phyloP scores from a whole-genome alignment of 2,329 filamentous ascomycete genomes.

The Alternaria sp. region DNA sequence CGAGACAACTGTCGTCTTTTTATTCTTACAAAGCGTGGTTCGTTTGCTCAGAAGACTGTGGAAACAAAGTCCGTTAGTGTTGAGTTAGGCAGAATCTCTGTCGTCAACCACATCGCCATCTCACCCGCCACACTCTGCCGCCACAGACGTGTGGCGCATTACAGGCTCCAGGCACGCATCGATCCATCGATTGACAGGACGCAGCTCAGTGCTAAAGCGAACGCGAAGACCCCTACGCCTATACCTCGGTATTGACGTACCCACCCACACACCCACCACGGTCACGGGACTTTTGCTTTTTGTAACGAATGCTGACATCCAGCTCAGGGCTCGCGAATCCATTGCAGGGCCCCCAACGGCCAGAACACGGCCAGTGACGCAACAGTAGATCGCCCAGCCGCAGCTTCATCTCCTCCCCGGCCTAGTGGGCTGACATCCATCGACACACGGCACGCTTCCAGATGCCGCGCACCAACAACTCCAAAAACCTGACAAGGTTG shows the following conservation, averaged over 20 bases:
- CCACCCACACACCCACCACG: background rate
- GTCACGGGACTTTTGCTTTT: slow-evolving; percentile 11
- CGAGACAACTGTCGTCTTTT: background rate
- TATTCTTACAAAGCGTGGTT: background rate
- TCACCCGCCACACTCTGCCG: slow-evolving; percentile 3
- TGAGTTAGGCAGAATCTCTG: slow-evolving; percentile 12
- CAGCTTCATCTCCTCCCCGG: slow-evolving; percentile 16
- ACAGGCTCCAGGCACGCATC: background rate
- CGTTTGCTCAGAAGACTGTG: slow-evolving; percentile 34
- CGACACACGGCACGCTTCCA: slow-evolving; percentile 11
- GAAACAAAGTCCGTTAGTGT: slow-evolving; percentile 15
- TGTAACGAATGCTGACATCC: slow-evolving; percentile 1
- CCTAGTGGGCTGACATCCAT: slow-evolving; percentile 17
- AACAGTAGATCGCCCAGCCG: slow-evolving; percentile 11
- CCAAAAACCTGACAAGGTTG: slow-evolving; percentile 3
- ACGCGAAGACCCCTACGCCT: slow-evolving; percentile 1
- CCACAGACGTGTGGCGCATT: slow-evolving; percentile 7
- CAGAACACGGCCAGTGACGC: slow-evolving; percentile 18
- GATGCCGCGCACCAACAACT: slow-evolving; percentile 12
- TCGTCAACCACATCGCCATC: slow-evolving; percentile 2
- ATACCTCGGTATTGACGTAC: slow-evolving; percentile 1
- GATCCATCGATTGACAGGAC: background rate
- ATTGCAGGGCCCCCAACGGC: slow-evolving; percentile 13
- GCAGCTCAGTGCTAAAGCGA: background rate
- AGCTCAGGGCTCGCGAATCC: background rate